Base-by-base conservation (phyloP, 305 asterid species). In the Lippia alba region DNA sequence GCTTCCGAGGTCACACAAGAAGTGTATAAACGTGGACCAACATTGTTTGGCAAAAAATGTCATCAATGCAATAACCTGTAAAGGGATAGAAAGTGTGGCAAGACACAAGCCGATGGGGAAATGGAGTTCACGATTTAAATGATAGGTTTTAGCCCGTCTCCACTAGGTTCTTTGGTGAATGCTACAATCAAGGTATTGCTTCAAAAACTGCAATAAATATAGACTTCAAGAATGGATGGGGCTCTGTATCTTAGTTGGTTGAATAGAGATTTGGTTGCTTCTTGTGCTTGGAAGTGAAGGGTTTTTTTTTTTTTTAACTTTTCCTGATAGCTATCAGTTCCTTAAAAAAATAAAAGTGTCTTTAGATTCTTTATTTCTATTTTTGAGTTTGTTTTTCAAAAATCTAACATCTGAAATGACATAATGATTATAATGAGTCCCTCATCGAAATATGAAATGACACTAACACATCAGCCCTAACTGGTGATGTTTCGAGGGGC, bases 161-260 rank as follows among this genome's bases (percentile, higher is more conserved):
- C 98, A 0, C 80, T 92, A 82, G 85, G 92, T 73, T 78, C 87
- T 19, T 66, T 87, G 67, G 97, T 92, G 56, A 92, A 92, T 49
- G 83, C 85, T n/a, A 92, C 97, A 0, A 92, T 92, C 62, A 89
- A 81, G 58, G 71, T 72, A 5, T 76, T 87, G 88, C 86, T 90
- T 1, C 80, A 79, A 40, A 87, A 75, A 88, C 65, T 79, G 87
- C 51, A 60, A 74, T 12, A 83, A 82, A 54, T 90, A 85, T 73
- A 88, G 96, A 64, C 85, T 90, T 74, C 85, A 83, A 59, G 97
- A 62, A 87, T 93, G 76, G 92, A 94, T 76, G 97, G 94, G 7
- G 97, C 97, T 54, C 82, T 94, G 40, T 91, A 85, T 83, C 96
- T 94, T 71, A 96, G 99, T 54, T 94, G 99, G 97, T 79, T 86